Percentiles rank a stretch among this genome's conserved stretches.
These are phyloP conservation scores for Starmerella bombi DNA, from an alignment of 805 yeast genomes.

Conservation along the genomic window DNA sequence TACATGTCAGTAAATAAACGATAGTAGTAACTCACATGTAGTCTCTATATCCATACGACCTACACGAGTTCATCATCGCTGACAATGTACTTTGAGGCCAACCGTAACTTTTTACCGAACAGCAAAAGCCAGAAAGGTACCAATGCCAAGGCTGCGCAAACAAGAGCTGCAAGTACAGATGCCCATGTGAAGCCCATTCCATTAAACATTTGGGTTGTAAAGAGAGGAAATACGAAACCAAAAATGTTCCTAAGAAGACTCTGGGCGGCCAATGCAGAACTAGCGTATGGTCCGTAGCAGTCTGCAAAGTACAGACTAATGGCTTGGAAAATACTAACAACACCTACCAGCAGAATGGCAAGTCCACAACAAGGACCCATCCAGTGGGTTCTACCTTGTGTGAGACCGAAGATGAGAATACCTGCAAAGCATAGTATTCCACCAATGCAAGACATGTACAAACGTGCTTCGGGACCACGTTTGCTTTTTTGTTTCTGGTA, in stretches of 20 bases:
- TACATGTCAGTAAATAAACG: no score
- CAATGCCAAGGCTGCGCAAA: slow-evolving; percentile 12
- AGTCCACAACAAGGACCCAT: slow-evolving; percentile 18
- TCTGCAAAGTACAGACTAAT: slow-evolving; percentile 26
- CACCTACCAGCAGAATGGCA: slow-evolving; percentile 32
- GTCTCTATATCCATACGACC: no score
- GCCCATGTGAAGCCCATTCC: slow-evolving; percentile 43
- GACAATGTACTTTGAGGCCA: slow-evolving; percentile 9
- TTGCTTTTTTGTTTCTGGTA: slow-evolving; percentile 34
- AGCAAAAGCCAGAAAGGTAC: slow-evolving; percentile 14
- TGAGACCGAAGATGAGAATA: slow-evolving; percentile 13
- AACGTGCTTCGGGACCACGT: slow-evolving; percentile 46
- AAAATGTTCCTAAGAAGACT: slow-evolving; percentile 58
- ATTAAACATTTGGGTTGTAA: slow-evolving; percentile 69
- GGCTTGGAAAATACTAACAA: slow-evolving; percentile 29
- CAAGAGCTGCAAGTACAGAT: slow-evolving; percentile 33
- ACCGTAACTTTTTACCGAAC: slow-evolving; percentile 10
- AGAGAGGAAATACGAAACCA: slow-evolving; percentile 71
- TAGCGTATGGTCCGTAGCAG: slow-evolving; percentile 33
- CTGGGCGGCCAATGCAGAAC: slow-evolving; percentile 83
- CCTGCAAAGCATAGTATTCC: slow-evolving; percentile 26
- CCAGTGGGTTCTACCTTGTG: slow-evolving; percentile 14
- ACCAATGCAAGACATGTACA: slow-evolving; percentile 44
- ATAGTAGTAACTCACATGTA: no score
- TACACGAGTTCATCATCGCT: slow-evolving; percentile 9